Evolutionary conservation across 2,329 filamentous ascomycete species (phyloP), one percentile per base, ranked within the genome.

Genomic region (Fusarium foetens): DNA sequence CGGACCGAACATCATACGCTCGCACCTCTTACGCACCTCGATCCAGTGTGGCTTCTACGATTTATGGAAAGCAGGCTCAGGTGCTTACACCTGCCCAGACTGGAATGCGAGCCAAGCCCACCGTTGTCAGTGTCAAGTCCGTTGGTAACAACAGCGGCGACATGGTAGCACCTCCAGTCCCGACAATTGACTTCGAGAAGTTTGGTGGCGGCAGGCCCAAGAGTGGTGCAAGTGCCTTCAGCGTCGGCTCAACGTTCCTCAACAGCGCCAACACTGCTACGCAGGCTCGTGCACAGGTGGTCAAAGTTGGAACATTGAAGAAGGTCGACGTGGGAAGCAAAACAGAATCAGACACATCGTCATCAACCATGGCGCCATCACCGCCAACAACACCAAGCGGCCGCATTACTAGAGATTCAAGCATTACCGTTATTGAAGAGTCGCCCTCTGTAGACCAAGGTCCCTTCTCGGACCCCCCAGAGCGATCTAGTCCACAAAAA

Each of bases 101-200:
- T 58, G 93, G 94, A 65, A 93, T 95, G 79, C 90, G 94, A 68
- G 93, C 93, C 72, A 97, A 96, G 82, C 94, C 96, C 14, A 95
- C 94, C 39, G 92, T 98, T 79, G 94, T 99, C 79, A 97, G 94
- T 77, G 94, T 99, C 73, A 96, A 94, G 81, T 92, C 93, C 11
- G 88, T 87, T 25, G 86, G 85, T 62, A 89, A 84, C 76, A 86
- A 82, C 58, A 85, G 87, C 36, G 84, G 81, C 35, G 87, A 87
- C 41, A 82, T 86, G 63, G 82, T 85, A 54, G 84, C 92, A 23
- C 93, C 94, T 6, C 93, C 93, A 0, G 91, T 95, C 10, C 93
- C 93, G 11, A 84, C 85, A 63, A 90, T 96, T 75, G 91, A 94
- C 76, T 89, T 87, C 71, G 87, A 87, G 68, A 89, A 86, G 78